Percentiles rank a stretch among this genome's conserved stretches.
Conservation (phyloP, 352 stramenopile species). For the Phytopythium aichiense region DNA sequence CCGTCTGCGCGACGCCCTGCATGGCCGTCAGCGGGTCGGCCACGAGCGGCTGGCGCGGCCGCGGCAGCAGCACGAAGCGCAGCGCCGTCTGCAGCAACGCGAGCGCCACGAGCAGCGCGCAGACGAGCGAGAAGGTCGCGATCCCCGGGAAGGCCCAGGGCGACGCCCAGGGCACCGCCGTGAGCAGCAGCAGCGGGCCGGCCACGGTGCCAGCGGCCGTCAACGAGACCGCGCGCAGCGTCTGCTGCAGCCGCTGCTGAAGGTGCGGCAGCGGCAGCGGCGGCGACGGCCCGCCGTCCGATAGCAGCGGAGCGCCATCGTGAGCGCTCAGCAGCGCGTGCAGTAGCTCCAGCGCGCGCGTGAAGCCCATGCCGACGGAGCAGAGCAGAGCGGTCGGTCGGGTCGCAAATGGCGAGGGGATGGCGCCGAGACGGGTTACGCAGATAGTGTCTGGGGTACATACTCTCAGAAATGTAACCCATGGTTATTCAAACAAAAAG, state of each 20-base stretch:
- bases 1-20: constrained; percentile 25
- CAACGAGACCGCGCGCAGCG: constrained; percentile 40
- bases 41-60: constrained; percentile 19
- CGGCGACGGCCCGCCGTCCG: background rate
- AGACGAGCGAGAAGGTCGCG: constrained; percentile 18
- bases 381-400: background rate
- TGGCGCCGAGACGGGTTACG: too few species aligned
- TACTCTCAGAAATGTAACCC: too few species aligned
- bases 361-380: constrained; percentile 29
- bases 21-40: constrained; percentile 17
- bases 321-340: constrained; percentile 36
- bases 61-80: constrained; percentile 41
- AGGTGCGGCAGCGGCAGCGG: constrained; percentile 32
- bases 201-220: constrained; percentile 15
- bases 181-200: constrained; percentile 24
- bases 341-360: constrained; percentile 46
- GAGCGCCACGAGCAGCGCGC: constrained; percentile 14
- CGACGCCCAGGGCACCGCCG: constrained; percentile 25
- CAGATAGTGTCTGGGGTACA: too few species aligned
- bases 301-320: constrained; percentile 1
- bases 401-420: too few species aligned
- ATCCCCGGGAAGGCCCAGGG: constrained; percentile 27
- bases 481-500: too few species aligned
- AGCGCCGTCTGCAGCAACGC: constrained; percentile 32
- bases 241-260: constrained; percentile 54